phyloP scores from a whole-genome alignment of 495 filamentous ascomycete genomes.

The Neurospora sp. region DNA sequence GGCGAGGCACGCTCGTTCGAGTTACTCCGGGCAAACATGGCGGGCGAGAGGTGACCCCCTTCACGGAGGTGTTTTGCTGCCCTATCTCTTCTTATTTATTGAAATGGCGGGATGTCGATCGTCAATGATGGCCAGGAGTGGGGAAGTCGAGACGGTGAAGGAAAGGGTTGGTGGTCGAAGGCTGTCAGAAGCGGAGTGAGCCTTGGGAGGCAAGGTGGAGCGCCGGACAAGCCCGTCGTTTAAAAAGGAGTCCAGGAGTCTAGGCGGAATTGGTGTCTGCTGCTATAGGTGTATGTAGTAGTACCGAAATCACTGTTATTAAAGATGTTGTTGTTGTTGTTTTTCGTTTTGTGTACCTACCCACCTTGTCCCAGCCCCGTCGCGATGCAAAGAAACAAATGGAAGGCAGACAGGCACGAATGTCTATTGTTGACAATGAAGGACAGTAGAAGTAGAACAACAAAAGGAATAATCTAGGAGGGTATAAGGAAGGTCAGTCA shows the following conservation, averaged over 20 bases:
- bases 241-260: background rate
- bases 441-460: background rate
- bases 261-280: background rate
- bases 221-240: background rate
- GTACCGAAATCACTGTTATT: background rate
- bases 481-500: background rate
- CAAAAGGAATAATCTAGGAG: background rate
- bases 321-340: background rate
- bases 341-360: background rate
- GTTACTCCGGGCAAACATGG: conserved; percentile 24
- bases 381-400: background rate
- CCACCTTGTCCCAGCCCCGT: background rate
- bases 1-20: conserved; percentile 24
- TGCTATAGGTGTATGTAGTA: background rate
- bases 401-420: background rate
- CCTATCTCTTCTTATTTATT: background rate
- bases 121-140: background rate
- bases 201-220: background rate
- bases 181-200: background rate
- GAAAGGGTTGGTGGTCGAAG: background rate
- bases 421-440: background rate
- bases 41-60: background rate
- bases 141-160: background rate
- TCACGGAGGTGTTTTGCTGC: background rate
- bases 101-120: background rate